These are phyloP conservation scores for Aspergillus clavatus DNA, from an alignment of 2,329 filamentous ascomycete genomes.

Conservation along the genomic window DNA sequence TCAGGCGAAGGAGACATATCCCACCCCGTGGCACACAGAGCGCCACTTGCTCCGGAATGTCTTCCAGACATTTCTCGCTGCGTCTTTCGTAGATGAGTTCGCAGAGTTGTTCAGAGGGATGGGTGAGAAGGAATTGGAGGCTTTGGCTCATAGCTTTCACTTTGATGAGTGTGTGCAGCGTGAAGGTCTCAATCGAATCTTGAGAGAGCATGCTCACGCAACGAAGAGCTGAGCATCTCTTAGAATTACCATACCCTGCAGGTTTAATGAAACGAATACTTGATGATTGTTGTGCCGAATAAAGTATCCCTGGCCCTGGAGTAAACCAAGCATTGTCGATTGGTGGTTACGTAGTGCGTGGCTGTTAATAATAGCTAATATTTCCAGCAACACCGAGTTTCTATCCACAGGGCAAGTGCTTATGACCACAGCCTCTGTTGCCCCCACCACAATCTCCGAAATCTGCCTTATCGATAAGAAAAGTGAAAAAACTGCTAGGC, in stretches of 20 bases:
- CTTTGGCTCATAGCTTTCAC: constrained; percentile 50
- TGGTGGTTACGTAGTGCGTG: not conserved
- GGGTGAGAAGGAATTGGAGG: constrained; percentile 50
- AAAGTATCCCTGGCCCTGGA: not conserved
- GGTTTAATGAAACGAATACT: too few species aligned
- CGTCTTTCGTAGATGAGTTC: constrained; percentile 51
- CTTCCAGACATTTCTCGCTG: constrained; percentile 47
- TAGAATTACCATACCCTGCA: too few species aligned
- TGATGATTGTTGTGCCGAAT: too few species aligned
- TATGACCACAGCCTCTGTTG: not conserved
- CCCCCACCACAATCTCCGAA: not conserved
- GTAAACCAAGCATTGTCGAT: too few species aligned
- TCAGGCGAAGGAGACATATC: constrained; percentile 42
- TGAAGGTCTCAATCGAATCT: constrained; percentile 48
- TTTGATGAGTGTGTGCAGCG: constrained; percentile 52
- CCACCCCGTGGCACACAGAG: constrained; percentile 49
- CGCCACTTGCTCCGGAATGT: constrained; percentile 45
- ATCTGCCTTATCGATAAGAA: not conserved
- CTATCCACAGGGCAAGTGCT: not conserved
- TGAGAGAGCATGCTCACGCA: constrained; percentile 41
- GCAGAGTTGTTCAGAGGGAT: constrained; percentile 52
- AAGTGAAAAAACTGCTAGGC: not conserved
- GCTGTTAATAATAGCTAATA: too few species aligned
- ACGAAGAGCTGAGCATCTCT: not conserved
- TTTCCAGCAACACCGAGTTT: not conserved